Evolutionary conservation across 192 early-diverging fungal genomes (phyloP).

Genomic region (Umbelopsis ramanniana): DNA sequence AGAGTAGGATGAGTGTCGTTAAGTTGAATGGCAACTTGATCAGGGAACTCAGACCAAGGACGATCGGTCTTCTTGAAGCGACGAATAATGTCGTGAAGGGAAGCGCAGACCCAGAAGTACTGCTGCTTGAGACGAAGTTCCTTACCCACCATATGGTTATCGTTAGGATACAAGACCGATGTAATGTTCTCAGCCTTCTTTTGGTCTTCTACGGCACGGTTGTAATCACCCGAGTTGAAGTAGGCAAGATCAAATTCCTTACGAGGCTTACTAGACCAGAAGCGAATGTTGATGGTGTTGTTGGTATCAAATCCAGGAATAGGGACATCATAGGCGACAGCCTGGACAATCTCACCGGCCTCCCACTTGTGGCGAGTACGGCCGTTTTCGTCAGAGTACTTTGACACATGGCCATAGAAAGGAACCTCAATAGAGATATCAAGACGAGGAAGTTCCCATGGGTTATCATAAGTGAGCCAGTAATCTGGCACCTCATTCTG

Average conservation of each 20-base stretch:
- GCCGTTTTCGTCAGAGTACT: constrained; percentile 67
- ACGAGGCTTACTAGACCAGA: constrained; percentile 95
- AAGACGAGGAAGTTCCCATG: constrained; percentile 95
- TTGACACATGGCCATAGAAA: constrained; percentile 89
- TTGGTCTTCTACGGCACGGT: constrained; percentile 89
- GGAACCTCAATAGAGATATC: constrained; percentile 89
- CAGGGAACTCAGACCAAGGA: constrained; percentile 88
- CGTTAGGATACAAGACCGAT: constrained; percentile 95
- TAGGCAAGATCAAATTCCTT: constrained; percentile 85
- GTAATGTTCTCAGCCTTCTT: constrained; percentile 94
- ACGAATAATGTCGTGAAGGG: constrained; percentile 86
- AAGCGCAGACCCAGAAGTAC: constrained; percentile 95
- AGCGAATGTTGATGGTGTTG: constrained; percentile 95
- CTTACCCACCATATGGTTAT: constrained; percentile 97
- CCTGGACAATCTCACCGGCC: constrained; percentile 82
- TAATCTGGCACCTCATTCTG: constrained; percentile 95
- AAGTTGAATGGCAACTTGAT: constrained; percentile 95
- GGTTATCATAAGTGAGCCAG: constrained; percentile 97
- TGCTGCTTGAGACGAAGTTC: constrained; percentile 97
- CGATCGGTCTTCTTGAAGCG: constrained; percentile 90
- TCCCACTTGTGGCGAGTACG: constrained; percentile 81
- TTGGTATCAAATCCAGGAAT: constrained; percentile 96
- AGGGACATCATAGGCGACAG: constrained; percentile 96
- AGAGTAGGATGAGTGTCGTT: constrained; percentile 99
- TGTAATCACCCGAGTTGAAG: constrained; percentile 93